Percentiles rank a stretch among this genome's conserved stretches.
Conservation (phyloP, 805 yeast species). For the Groenewaldozyma salmanticensis region DNA sequence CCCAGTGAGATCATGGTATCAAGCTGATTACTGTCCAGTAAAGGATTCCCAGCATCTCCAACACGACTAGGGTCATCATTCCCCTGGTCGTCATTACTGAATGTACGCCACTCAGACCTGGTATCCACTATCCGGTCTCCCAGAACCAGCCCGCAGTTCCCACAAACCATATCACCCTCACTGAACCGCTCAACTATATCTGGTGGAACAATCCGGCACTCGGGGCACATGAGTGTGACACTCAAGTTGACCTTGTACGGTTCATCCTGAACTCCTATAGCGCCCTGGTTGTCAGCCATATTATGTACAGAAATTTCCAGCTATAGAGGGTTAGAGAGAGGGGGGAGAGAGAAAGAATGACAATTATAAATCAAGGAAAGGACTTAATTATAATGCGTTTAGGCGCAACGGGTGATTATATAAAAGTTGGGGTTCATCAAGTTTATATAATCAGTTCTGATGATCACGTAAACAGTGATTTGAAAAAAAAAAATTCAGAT, state of each 20-base stretch:
- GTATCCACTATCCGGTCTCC: slow-evolving; percentile 91
- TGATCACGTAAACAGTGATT: no score
- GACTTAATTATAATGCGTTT: no score
- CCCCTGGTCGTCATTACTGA: slow-evolving; percentile 94
- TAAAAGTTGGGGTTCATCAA: no score
- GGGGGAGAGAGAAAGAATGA: no score
- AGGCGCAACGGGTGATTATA: no score
- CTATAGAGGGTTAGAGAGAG: no score
- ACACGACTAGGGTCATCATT: slow-evolving; percentile 99
- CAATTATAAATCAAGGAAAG: no score
- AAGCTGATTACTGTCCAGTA: slow-evolving; percentile 82
- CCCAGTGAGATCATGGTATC: slow-evolving; percentile 87
- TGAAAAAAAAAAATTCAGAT: no score
- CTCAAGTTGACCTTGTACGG: slow-evolving; percentile 45
- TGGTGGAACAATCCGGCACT: slow-evolving; percentile 92
- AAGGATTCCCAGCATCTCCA: slow-evolving; percentile 92
- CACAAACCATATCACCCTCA: slow-evolving; percentile 98
- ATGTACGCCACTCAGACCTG: slow-evolving; percentile 97
- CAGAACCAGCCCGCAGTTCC: slow-evolving; percentile 87
- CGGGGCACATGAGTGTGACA: slow-evolving; percentile 88
- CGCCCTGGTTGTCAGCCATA: slow-evolving; percentile 3
- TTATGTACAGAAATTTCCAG: no score
- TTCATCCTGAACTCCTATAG: slow-evolving; percentile 8
- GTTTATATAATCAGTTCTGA: no score
- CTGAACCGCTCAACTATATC: slow-evolving; percentile 89